Conservation (phyloP, 1,284 basidiomycete genomes). For the Irpex sp. region DNA sequence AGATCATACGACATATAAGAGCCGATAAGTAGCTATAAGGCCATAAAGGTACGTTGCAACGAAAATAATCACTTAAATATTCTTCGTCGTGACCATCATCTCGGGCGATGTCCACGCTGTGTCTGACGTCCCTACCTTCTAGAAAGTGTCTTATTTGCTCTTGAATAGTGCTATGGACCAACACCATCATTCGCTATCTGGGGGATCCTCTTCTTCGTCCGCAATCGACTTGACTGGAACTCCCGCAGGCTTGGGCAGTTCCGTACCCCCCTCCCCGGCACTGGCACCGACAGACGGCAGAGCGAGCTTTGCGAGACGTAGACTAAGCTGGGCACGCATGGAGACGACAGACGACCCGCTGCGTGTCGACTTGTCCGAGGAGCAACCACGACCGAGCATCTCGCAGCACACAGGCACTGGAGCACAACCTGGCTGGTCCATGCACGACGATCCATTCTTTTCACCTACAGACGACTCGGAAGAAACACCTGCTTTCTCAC, state of each 20-base stretch:
- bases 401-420: conserved; percentile 9
- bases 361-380: conserved; percentile 27
- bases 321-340: conserved; percentile 53
- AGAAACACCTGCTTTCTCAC: conserved; percentile 23
- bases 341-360: conserved; percentile 44
- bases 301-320: conserved; percentile 40
- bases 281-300: conserved; percentile 40
- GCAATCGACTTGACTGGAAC: conserved; percentile 51
- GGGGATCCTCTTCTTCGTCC: conserved; percentile 40
- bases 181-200: conserved; percentile 16
- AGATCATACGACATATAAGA: no score
- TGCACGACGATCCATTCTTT: conserved; percentile 45
- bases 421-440: conserved; percentile 19
- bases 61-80: not conserved
- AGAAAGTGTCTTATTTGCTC: not conserved
- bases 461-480: conserved; percentile 27
- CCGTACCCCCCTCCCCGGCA: conserved; percentile 47
- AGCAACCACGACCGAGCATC: conserved; percentile 17
- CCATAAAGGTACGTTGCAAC: no score
- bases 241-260: conserved; percentile 37
- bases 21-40: no score
- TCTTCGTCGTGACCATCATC: not conserved
- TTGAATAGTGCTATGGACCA: conserved; percentile 15
- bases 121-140: not conserved
- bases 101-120: not conserved